Evolutionary conservation across 345 rosid species (phyloP).

Genomic region (Anacardium occidentale): DNA sequence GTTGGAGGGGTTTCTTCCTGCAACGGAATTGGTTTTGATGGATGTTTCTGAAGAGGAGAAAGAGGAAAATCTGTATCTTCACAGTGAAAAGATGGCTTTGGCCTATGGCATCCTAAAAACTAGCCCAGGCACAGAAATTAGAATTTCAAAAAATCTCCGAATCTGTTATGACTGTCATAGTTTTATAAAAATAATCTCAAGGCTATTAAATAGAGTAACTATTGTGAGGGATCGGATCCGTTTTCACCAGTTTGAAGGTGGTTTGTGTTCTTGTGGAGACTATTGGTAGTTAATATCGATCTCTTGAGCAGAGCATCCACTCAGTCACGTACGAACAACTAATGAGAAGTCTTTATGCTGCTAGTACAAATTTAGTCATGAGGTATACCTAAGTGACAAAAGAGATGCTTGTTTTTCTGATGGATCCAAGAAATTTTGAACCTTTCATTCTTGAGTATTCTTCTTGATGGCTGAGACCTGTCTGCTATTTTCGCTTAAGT

Average conservation of each 20-base stretch:
- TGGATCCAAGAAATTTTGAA: neutral
- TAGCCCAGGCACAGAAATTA: constrained; percentile 61
- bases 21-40: constrained; percentile 74
- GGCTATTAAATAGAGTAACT: constrained; percentile 55
- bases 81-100: constrained; percentile 80
- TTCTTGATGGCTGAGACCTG: neutral
- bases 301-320: neutral
- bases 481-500: neutral
- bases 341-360: neutral
- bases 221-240: constrained; percentile 72
- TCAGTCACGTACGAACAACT: neutral
- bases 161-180: constrained; percentile 78
- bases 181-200: constrained; percentile 71
- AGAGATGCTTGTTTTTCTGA: neutral
- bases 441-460: neutral
- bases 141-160: constrained; percentile 71
- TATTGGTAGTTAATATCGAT: constrained; percentile 46
- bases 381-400: neutral
- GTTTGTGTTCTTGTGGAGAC: constrained; percentile 70
- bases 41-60: constrained; percentile 86
- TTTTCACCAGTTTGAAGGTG: constrained; percentile 80
- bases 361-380: neutral
- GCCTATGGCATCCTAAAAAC: constrained; percentile 76
- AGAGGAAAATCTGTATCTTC: constrained; percentile 64
- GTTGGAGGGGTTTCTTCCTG: constrained; percentile 60